Evolutionary conservation across 495 filamentous ascomycete genomes (phyloP).

Genomic region (Aspergillus homomorphus): DNA sequence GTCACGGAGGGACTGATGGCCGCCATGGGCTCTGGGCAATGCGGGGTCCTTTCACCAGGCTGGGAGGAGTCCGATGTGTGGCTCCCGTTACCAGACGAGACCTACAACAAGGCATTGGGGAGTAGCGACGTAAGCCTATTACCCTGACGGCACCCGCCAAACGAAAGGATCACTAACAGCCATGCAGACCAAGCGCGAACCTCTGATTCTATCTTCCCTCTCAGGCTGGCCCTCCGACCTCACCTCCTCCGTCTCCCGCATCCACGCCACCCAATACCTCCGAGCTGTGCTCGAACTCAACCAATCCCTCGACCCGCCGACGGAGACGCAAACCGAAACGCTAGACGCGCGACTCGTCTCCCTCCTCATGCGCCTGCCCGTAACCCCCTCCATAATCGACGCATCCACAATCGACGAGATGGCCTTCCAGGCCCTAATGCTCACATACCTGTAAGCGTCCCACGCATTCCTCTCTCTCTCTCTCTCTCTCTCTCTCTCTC

Average conservation of each 20-base stretch:
- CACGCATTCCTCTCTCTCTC: background rate
- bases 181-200: conserved; percentile 9
- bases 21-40: conserved; percentile 4
- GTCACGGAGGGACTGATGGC: conserved; percentile 57
- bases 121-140: background rate
- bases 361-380: conserved; percentile 65
- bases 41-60: background rate
- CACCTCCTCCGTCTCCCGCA: conserved; percentile 29
- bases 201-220: conserved; percentile 6
- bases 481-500: background rate
- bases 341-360: conserved; percentile 65
- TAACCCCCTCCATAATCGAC: conserved; percentile 57
- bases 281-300: conserved; percentile 60
- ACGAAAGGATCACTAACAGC: background rate
- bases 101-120: background rate
- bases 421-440: conserved; percentile 79
- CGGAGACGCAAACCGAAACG: conserved; percentile 28
- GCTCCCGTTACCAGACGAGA: background rate
- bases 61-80: background rate
- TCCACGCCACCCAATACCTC: conserved; percentile 58
- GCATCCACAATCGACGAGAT: conserved; percentile 68
- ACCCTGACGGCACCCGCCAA: background rate
- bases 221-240: background rate
- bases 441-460: conserved; percentile 31
- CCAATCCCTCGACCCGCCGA: conserved; percentile 14